Conservation (phyloP, 2,329 filamentous ascomycete genomes). For the Aotearoamyces nothofagi region DNA sequence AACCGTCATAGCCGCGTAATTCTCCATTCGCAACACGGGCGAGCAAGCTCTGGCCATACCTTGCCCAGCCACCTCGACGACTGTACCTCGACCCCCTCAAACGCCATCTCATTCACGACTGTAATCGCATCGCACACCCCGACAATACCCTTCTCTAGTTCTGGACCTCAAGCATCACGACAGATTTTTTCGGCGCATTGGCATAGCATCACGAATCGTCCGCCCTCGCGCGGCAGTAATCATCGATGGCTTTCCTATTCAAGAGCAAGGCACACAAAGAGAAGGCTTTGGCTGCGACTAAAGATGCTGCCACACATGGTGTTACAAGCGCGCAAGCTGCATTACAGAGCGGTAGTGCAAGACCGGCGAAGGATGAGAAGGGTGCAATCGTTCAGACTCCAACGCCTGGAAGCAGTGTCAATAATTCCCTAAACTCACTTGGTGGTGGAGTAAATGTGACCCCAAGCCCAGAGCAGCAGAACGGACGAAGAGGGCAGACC, state of each 20-base stretch:
- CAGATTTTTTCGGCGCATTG: too few species aligned
- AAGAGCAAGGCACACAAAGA: conserved; percentile 68
- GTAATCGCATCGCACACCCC: too few species aligned
- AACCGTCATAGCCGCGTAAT: too few species aligned
- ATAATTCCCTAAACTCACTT: conserved; percentile 50
- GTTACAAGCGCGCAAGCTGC: conserved; percentile 25
- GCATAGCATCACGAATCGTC: too few species aligned
- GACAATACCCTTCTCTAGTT: too few species aligned
- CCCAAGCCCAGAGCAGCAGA: conserved; percentile 26
- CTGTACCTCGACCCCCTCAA: too few species aligned
- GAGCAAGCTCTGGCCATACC: too few species aligned
- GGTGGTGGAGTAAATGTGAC: conserved; percentile 22
- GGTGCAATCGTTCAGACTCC: conserved; percentile 43
- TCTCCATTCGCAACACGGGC: too few species aligned
- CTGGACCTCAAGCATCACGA: too few species aligned
- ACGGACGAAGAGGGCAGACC: conserved; percentile 38
- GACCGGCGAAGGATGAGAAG: conserved; percentile 35
- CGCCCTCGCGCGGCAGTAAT: too few species aligned
- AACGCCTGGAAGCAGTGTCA: conserved; percentile 38
- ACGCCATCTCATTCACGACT: too few species aligned
- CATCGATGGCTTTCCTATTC: conserved; percentile 72
- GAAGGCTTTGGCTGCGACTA: conserved; percentile 29
- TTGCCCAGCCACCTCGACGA: too few species aligned
- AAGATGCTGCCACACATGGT: conserved; percentile 11
- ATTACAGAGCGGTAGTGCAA: conserved; percentile 31